Evolutionary conservation across 495 filamentous ascomycete genomes (phyloP), one percentile per base, ranked within the genome.

Genomic region (Daldinia childiae): DNA sequence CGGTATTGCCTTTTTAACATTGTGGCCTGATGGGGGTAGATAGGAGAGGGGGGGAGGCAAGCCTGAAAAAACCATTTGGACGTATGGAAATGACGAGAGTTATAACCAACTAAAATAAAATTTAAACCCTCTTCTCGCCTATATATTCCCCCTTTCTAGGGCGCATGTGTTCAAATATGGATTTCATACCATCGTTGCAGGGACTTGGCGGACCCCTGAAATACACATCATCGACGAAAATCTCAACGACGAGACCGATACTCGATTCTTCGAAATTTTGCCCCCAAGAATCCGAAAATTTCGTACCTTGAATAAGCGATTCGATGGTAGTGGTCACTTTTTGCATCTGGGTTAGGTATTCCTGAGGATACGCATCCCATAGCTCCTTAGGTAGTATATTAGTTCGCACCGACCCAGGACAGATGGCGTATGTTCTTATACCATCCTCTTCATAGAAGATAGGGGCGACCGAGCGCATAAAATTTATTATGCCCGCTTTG

Each of bases 401-500:
- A 11, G 74, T 76, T 34, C 70, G 58, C 32, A 76, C 74, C 0
- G 62, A 69, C 32, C 74, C 74, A 1, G 74, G 74, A 48, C 74
- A 76, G 36, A 76, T 66, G 50, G 70, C 70, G 36, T 76, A 73
- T 15, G 71, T 73, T 21, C 74, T 62, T 58, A 76, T 68, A 14
- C 71, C 62, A 19, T 76, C 71, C 48, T 69, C 48, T 1, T 61
- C 24, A 29, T 67, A 56, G 39, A 84, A 72, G 3, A 71, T 52
- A 4, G 75, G 64, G 17, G 78, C 76, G 0, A 82, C 64, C 0
- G 81, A 82, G 27, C 81, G 72, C 58, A 82, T 80, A 26, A 84
- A 74, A 12, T 80, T 81, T 30, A 83, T 48, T 1, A 84, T 77
- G n/a, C 74, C 82, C 29, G 77, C 73, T 62, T 84, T 84, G 7